Base-by-base conservation (phyloP, 176 grass and related monocot species). In the Otatea glauca region DNA sequence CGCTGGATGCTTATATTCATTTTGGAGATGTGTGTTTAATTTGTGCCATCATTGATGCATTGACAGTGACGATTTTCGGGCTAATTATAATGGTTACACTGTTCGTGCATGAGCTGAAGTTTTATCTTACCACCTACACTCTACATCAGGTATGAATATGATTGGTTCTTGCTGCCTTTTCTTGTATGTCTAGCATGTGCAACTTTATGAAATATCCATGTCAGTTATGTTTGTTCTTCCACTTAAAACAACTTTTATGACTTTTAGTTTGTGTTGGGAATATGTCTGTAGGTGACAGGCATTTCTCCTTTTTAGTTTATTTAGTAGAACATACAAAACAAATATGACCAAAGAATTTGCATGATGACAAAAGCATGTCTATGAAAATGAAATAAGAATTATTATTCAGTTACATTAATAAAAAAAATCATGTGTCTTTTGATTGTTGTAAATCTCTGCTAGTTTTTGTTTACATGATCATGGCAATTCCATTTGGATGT, bases 81-180 rank as follows among this genome's bases (percentile, higher is more conserved):
- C 65, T 94, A 16, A 81, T 91, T 81, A 90, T 98, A 87, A 98
- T 98, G 96, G 54, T 84, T 71, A 98, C 96, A 9, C 81, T 96
- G 29, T 96, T 98, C 37, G 80, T 83, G 32, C 93, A 98, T 61
- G 96, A 98, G 90, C 83, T 98, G 7, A 65, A 87, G 43, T 98
- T 92, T 92, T 98, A 98, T 72, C 93, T 98, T 80, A 98, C 96
- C 7, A 94, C 93, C 10, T 90, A 94, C 69, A 94, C 88, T 1
- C 86, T 95, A 51, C 96, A 98, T 82, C 93, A 94, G 96, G 96
- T 98, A 85, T 51, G 59, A 7, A 93, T 98, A 85, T 51, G 59
- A 7, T 47, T 50, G 10, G 47, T 72, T 65, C 45, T 58, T 9
- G 32, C 13, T 60, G 24, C 18, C 11, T 82, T 17, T 73, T 65